These are phyloP conservation scores for Mycena latifolia DNA, from an alignment of 768 basidiomycete species.

Conservation along the genomic window DNA sequence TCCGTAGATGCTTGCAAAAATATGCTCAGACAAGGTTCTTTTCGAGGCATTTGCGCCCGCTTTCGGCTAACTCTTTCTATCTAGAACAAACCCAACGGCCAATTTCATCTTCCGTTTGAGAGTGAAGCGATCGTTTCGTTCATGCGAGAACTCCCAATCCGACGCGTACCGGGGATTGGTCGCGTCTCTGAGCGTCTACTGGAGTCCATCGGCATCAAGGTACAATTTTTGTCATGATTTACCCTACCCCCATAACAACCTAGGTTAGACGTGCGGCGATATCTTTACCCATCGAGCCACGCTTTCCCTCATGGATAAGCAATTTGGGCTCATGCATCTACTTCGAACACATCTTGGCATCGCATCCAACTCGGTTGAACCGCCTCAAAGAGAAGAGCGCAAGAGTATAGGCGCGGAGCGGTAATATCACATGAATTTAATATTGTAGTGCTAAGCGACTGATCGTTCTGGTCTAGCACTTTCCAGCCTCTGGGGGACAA, in stretches of 20 bases:
- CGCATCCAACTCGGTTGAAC: slow-evolving; percentile 84
- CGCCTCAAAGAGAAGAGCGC: slow-evolving; percentile 81
- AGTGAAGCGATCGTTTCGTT: slow-evolving; percentile 74
- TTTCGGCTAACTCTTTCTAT: slow-evolving; percentile 3
- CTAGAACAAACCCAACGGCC: slow-evolving; percentile 97
- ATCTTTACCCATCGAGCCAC: slow-evolving; percentile 81
- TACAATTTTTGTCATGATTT: slow-evolving; percentile 40
- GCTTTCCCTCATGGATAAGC: slow-evolving; percentile 87
- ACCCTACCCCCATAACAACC: slow-evolving; percentile 9
- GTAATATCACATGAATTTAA: slow-evolving; percentile 50
- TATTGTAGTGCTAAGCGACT: slow-evolving; percentile 7
- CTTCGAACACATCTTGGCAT: slow-evolving; percentile 89
- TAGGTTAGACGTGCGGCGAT: slow-evolving; percentile 86
- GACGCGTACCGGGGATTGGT: slow-evolving; percentile 91
- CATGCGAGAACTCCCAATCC: slow-evolving; percentile 85
- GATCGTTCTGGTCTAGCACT: slow-evolving; percentile 65
- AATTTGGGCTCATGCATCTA: slow-evolving; percentile 83
- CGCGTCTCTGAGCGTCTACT: slow-evolving; percentile 90
- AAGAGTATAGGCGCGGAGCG: slow-evolving; percentile 96
- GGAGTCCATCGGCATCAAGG: slow-evolving; percentile 90
- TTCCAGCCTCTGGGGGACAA: slow-evolving; percentile 78
- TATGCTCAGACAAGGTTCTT: slow-evolving; percentile 89
- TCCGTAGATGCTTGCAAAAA: slow-evolving; percentile 92
- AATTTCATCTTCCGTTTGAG: slow-evolving; percentile 82
- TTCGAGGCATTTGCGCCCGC: slow-evolving; percentile 9